phyloP scores from a whole-genome alignment of 306 rosid species.

The Cicer yamashitae region DNA sequence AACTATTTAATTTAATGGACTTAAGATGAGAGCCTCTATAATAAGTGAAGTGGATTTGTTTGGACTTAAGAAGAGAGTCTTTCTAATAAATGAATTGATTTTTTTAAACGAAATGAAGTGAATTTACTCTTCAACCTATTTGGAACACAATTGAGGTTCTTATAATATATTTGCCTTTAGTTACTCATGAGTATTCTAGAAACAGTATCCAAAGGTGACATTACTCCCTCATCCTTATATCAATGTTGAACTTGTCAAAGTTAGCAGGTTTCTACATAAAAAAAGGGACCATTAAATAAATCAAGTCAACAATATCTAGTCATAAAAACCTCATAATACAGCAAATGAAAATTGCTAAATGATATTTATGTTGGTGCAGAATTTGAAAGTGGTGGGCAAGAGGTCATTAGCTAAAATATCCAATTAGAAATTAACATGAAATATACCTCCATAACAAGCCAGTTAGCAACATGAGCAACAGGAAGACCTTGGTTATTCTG shows the following conservation, averaged over 20 bases:
- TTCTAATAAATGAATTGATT: no score
- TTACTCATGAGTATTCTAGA: no score
- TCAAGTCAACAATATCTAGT: constrained; percentile 26
- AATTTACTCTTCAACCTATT: no score
- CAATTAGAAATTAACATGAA: constrained; percentile 32
- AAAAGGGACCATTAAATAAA: constrained; percentile 31
- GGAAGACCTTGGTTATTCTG: constrained; percentile 94
- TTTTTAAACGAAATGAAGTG: no score
- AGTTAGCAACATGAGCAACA: constrained; percentile 67
- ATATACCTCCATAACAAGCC: constrained; percentile 97
- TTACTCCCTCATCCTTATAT: constrained; percentile 63
- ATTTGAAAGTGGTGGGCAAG: constrained; percentile 2
- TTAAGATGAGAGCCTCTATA: no score
- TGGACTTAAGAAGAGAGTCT: no score
- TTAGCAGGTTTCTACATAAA: constrained; percentile 59
- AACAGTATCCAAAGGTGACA: no score
- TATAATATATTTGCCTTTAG: no score
- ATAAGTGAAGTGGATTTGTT: no score
- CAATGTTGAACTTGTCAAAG: constrained; percentile 69
- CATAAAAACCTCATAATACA: constrained; percentile 21
- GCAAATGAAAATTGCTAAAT: constrained; percentile 3
- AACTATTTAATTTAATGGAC: no score
- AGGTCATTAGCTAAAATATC: constrained; percentile 6
- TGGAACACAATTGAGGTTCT: no score
- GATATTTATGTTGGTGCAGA: constrained; percentile 9